Percentiles rank a stretch among this genome's conserved stretches.
Conservation (phyloP, 192 early-diverging fungal genomes). For the Coemansia javaensis region DNA sequence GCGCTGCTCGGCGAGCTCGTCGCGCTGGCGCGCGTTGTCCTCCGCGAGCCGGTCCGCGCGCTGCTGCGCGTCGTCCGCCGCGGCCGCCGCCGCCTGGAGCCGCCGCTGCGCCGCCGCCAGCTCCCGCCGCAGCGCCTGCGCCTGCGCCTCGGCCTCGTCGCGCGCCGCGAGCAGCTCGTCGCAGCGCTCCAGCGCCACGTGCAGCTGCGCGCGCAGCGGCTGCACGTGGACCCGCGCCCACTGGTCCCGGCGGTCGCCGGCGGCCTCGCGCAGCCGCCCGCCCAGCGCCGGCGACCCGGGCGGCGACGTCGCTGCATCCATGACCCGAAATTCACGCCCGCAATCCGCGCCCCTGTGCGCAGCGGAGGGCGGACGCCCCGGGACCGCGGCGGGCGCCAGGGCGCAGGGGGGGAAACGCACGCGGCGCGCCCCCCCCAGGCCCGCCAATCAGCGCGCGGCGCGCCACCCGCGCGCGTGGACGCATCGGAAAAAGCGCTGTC, state of each 20-base stretch:
- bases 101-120: conserved; percentile 25
- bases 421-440: no score
- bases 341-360: no score
- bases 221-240: conserved; percentile 30
- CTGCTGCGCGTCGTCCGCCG: conserved; percentile 11
- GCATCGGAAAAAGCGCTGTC: no score
- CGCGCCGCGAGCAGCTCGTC: conserved; percentile 39
- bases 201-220: conserved; percentile 29
- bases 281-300: conserved; percentile 35
- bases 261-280: conserved; percentile 34
- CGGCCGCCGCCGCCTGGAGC: conserved; percentile 5
- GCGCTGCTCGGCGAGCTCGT: conserved; percentile 30
- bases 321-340: no score
- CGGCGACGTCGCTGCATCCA: no score
- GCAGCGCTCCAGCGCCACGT: conserved; percentile 30
- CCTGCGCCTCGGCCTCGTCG: conserved; percentile 26
- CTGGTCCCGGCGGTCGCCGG: conserved; percentile 14
- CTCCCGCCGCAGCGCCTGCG: conserved; percentile 22
- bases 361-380: not conserved
- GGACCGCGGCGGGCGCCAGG: no score
- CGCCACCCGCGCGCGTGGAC: no score
- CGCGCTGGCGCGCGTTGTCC: conserved; percentile 18
- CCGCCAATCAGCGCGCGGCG: no score
- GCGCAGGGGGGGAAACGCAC: no score
- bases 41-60: conserved; percentile 23